Conservation (phyloP, 2,329 filamentous ascomycete genomes). For the Scortechinia acanthostroma region DNA sequence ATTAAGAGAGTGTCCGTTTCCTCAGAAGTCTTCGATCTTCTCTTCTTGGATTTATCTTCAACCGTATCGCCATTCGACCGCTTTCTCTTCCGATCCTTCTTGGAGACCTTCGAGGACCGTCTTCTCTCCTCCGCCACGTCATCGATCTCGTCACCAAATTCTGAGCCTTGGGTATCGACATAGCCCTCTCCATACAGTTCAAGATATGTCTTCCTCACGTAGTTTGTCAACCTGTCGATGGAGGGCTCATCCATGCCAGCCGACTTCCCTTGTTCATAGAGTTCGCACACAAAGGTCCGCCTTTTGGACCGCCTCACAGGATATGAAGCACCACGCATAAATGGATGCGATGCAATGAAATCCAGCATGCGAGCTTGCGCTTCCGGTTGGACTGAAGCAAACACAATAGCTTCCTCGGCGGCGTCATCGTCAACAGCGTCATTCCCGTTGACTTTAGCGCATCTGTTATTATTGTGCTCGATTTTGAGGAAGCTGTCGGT, state of each 20-base stretch:
- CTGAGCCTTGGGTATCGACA: neutral
- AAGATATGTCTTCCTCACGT: neutral
- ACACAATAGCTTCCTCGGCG: neutral
- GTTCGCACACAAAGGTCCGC: neutral
- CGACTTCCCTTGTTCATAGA: neutral
- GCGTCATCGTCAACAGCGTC: neutral
- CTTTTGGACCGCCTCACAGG: neutral
- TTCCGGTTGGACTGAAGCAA: neutral
- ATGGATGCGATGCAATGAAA: neutral
- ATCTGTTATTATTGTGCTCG: neutral
- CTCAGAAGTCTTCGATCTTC: neutral
- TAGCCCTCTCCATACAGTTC: neutral
- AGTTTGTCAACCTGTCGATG: neutral
- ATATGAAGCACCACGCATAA: neutral
- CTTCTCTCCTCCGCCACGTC: neutral
- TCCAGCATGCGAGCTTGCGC: neutral
- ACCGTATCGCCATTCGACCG: neutral
- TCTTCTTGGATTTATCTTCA: neutral
- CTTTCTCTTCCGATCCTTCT: neutral
- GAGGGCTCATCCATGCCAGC: neutral
- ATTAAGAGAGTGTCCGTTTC: neutral
- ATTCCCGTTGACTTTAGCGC: too few species aligned
- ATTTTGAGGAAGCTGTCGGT: neutral
- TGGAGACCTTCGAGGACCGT: neutral
- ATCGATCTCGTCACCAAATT: neutral